Conservation (phyloP, 1,284 basidiomycete species). For the Cutaneotrichosporon sp. region DNA sequence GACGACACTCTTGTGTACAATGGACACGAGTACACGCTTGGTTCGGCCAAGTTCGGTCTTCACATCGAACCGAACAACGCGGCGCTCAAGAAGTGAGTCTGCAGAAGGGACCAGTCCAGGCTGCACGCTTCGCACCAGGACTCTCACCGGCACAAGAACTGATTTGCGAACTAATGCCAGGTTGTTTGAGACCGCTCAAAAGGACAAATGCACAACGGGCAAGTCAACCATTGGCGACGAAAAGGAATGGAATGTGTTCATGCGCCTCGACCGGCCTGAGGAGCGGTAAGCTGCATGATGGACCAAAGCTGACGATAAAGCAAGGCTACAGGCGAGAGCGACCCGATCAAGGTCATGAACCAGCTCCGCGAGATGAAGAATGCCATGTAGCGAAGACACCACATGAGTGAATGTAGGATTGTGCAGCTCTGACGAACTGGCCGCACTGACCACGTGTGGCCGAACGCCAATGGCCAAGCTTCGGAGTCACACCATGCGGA, state of each 20-base stretch:
- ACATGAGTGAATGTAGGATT: too few species aligned
- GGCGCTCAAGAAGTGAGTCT: slow-evolving; percentile 36
- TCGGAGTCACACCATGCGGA: too few species aligned
- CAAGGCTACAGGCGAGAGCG: slow-evolving; percentile 51
- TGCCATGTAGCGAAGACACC: slow-evolving; percentile 58
- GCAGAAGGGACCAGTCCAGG: neutral
- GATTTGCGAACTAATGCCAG: slow-evolving; percentile 18
- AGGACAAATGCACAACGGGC: slow-evolving; percentile 44
- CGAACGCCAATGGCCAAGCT: too few species aligned
- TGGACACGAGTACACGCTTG: slow-evolving; percentile 86
- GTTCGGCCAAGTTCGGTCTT: slow-evolving; percentile 52
- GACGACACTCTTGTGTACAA: slow-evolving; percentile 77
- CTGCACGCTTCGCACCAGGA: too few species aligned
- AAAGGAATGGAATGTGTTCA: slow-evolving; percentile 52
- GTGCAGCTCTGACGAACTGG: too few species aligned
- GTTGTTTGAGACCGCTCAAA: slow-evolving; percentile 34
- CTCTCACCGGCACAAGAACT: too few species aligned
- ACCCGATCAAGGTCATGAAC: slow-evolving; percentile 61
- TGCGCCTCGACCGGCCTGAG: slow-evolving; percentile 45
- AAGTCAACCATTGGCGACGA: slow-evolving; percentile 54
- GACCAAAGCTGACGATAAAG: slow-evolving; percentile 31
- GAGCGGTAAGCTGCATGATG: slow-evolving; percentile 31
- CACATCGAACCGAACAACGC: slow-evolving; percentile 43
- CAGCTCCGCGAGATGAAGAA: slow-evolving; percentile 79
- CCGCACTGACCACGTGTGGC: too few species aligned